Percentiles rank a stretch among this genome's conserved stretches.
These are phyloP conservation scores for Aspergillus steynii DNA, from an alignment of 495 filamentous ascomycete species.

Conservation along the genomic window DNA sequence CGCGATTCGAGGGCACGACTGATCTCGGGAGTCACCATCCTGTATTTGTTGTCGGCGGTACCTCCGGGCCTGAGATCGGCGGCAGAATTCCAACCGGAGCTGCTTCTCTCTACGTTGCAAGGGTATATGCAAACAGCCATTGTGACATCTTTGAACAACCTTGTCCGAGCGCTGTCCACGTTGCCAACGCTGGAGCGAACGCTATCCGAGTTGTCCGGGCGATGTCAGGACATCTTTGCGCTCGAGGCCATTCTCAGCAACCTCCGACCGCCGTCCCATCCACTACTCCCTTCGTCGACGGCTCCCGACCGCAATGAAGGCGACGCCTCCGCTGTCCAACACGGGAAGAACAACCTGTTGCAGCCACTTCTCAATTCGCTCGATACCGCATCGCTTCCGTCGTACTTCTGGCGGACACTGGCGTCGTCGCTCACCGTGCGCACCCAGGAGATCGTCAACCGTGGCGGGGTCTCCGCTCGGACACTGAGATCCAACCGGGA, in stretches of 20 bases:
- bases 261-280: constrained; percentile 65
- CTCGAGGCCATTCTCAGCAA: constrained; percentile 75
- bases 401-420: constrained; percentile 88
- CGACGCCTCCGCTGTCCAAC: neutral
- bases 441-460: constrained; percentile 77
- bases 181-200: constrained; percentile 81
- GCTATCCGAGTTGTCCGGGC: constrained; percentile 74
- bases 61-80: constrained; percentile 25
- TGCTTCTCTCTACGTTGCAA: constrained; percentile 77
- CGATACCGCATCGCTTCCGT: constrained; percentile 83
- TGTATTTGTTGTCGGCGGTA: constrained; percentile 79
- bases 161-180: constrained; percentile 72
- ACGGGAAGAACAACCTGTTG: constrained; percentile 57
- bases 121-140: constrained; percentile 76
- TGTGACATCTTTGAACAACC: constrained; percentile 67
- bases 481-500: constrained; percentile 76
- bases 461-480: constrained; percentile 81
- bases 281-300: constrained; percentile 47
- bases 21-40: constrained; percentile 70
- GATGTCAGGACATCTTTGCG: constrained; percentile 88
- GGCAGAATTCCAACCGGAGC: constrained; percentile 54
- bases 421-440: constrained; percentile 74
- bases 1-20: constrained; percentile 75
- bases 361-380: constrained; percentile 72
- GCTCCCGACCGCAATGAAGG: constrained; percentile 10